A percentile compares a stretch with the other conserved stretches of the same genome.
phyloP scores from a whole-genome alignment of 306 rosid species.

The Quercus ilex region DNA sequence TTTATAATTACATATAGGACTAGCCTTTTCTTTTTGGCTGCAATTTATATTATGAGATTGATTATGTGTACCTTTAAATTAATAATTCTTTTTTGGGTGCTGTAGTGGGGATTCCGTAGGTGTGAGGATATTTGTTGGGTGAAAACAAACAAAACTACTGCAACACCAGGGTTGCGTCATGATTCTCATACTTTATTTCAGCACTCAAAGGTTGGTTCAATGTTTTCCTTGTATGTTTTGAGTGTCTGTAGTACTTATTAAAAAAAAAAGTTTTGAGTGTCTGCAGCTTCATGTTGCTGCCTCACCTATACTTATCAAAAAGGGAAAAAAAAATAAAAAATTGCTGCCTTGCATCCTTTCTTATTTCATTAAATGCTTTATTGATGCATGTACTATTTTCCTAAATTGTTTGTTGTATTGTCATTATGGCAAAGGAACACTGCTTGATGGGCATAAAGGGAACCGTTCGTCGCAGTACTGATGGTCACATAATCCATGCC shows the following conservation, averaged over 20 bases:
- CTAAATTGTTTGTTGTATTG: slow-evolving; percentile 13
- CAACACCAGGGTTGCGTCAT: slow-evolving; percentile 87
- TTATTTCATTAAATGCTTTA: not conserved
- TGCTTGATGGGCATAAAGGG: slow-evolving; percentile 99
- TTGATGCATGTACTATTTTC: not conserved
- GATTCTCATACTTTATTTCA: slow-evolving; percentile 96
- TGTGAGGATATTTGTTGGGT: slow-evolving; percentile 99
- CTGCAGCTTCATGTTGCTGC: slow-evolving; percentile 14
- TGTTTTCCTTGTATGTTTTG: not conserved
- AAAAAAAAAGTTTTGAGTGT: not conserved
- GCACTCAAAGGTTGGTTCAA: slow-evolving; percentile 83
- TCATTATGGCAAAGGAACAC: slow-evolving; percentile 65
- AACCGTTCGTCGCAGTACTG: slow-evolving; percentile 98
- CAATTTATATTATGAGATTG: slow-evolving; percentile 16
- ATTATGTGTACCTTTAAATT: slow-evolving; percentile 3
- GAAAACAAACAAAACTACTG: slow-evolving; percentile 90
- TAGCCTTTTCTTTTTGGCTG: slow-evolving; percentile 5
- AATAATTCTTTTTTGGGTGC: slow-evolving; percentile 19
- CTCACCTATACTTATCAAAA: no score
- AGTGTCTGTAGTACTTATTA: no score
- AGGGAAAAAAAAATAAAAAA: no score
- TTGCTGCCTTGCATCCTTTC: not conserved
- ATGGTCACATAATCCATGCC: slow-evolving; percentile 99
- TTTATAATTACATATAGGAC: not conserved
- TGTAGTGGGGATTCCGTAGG: slow-evolving; percentile 98